A percentile compares a stretch with the other conserved stretches of the same genome.
Conservation (phyloP, 73 alveolate genomes). For the Tetrahymena elliotti region DNA sequence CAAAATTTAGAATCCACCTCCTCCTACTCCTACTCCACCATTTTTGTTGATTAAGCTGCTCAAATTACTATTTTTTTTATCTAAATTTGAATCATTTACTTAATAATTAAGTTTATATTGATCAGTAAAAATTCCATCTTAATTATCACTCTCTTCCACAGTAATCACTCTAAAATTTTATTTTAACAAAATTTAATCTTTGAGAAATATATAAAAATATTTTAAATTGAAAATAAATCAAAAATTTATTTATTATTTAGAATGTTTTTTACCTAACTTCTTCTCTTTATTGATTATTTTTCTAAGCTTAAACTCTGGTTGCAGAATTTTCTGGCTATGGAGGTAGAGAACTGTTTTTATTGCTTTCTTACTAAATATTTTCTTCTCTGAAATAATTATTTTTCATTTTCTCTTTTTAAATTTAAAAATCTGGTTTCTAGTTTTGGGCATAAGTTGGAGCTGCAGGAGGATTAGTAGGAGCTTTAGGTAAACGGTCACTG, state of each 20-base stretch:
- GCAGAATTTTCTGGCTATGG: neutral
- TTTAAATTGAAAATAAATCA: too few relatives aligned
- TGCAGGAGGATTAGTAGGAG: neutral
- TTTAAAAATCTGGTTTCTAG: neutral
- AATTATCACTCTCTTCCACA: neutral
- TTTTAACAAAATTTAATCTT: neutral
- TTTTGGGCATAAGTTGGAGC: neutral
- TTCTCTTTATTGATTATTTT: neutral
- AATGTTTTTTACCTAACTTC: neutral
- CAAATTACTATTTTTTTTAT: neutral
- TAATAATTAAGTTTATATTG: neutral
- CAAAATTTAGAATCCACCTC: neutral
- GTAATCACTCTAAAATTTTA: neutral
- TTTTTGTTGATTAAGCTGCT: neutral
- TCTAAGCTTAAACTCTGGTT: neutral
- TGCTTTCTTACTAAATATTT: neutral
- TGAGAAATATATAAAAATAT: too few relatives aligned
- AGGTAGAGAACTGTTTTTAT: neutral
- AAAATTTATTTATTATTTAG: neutral
- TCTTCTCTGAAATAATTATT: neutral
- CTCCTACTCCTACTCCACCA: too few relatives aligned
- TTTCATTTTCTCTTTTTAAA: neutral
- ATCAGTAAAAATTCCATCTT: neutral
- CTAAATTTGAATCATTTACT: neutral
- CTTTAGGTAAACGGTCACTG: neutral